Base-by-base conservation (phyloP, 805 yeast species). In the Starmera dryadoides region DNA sequence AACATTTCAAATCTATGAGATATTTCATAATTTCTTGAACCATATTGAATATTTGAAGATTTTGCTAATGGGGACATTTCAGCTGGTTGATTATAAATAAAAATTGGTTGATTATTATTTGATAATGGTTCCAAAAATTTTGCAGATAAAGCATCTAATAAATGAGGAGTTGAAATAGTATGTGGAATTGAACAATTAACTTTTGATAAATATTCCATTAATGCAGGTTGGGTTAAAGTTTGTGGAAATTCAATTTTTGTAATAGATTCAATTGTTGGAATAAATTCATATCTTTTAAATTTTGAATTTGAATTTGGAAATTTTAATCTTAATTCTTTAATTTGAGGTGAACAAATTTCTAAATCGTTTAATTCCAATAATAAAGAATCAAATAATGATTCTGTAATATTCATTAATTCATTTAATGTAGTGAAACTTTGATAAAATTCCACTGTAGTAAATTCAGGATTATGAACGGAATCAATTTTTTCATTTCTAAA, bases 401-500 rank as follows among this genome's bases (percentile, higher is more conserved):
- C 83, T 1, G 94, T 81, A 26, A 80, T 49, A 0, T 40, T 42
- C 71, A 87, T 83, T 42, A 91, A 63, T 21, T 84, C 84, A 1
- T 75, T 72, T 46, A 93, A 62, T 9, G 73, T 66, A 1, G 82
- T 77, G 53, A 73, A 88, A 0, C 85, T 71, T 50, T 82, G 84
- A 57, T 91, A 91, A 50, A 87, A 85, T 56, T 91, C 98, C 55
- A 96, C 79, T 2, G 87, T 77, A 1, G 95, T 81, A 56, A 89
- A 91, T 54, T 91, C 98, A 0, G 96, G 95, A 59, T 91, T 93
- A 58, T 91, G 98, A 0, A 96, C 85, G 2, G 83, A 69, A 56
- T 91, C 98, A 22, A 91, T 70, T 6, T 97, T 96, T 62, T 93
- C 98, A 53, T 93, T 93, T 50, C 98, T 69, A 59, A 89, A 93